Base-by-base conservation (phyloP, 2,329 filamentous ascomycete genomes). In the Xylaria hypoxylon region DNA sequence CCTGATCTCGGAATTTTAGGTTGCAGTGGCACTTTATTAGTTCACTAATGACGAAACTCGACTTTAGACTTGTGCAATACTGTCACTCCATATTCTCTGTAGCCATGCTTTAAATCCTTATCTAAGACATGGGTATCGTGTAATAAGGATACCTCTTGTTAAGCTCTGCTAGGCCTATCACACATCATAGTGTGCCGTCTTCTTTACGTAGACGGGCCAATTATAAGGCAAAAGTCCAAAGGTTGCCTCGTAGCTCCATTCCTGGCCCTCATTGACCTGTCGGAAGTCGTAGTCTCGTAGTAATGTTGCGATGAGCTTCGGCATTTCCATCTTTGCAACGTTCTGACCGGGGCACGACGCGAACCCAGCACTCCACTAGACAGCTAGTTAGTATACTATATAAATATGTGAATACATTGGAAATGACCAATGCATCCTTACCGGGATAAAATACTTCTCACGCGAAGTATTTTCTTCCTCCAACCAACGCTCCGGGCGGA, bases 251-350 rank as follows among this genome's bases (percentile, higher is more conserved):
- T 66, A 71, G 22, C 47, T 62, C 68, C 68, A 70, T 40, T 71
- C 55, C 40, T 68, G 68, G 2, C 57, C 52, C 24, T 64, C 31
- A 35, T 68, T 59, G 42, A 69, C 68, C 22, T 70, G 68, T 17
- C 31, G 35, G 24, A 71, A 66, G 10, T 70, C 60, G 28, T 70
- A 71, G 38, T 69, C 66, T 10, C 70, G 64, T 10, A 70, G 58
- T 19, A 71, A 59, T 1, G 70, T 71, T 1, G 70, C 64, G 19
- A 68, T 28, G 44, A 71, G 60, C 52, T 71, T 71, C 24, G 66
- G 67, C 47, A 71, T 38, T 58, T 71, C 70, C 22, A 71, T 65
- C n/a, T 60, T 61, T 1, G 67, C 68, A 13, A 71, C 52, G 4
- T 71, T 67, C 62, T 71, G 70, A 3, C 70, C 68, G 1, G 62